Evolutionary conservation across 305 asterid species (phyloP).

Genomic region (Fraxinus sp.): DNA sequence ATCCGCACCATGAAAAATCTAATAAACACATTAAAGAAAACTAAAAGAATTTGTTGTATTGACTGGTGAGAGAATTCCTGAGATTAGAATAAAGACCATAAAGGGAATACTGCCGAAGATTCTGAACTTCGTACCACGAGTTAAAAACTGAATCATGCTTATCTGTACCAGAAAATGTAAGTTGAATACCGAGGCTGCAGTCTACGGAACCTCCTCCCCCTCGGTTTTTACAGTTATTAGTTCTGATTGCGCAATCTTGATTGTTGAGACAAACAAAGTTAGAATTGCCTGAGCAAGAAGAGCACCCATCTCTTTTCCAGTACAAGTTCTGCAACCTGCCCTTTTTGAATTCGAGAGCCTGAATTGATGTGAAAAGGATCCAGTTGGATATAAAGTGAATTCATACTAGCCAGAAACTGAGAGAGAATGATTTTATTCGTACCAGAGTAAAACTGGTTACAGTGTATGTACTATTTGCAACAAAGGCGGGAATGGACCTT

Average conservation of each 20-base stretch:
- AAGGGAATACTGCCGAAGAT: constrained; percentile 91
- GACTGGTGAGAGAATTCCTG: constrained; percentile 71
- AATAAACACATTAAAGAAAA: constrained; percentile 4
- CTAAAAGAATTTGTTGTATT: constrained; percentile 61
- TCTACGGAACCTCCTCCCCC: constrained; percentile 65
- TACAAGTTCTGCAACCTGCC: constrained; percentile 89
- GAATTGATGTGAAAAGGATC: constrained; percentile 14
- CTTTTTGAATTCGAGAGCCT: constrained; percentile 87
- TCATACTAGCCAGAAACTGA: neutral
- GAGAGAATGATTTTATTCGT: constrained; percentile 29
- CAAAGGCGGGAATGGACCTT: constrained; percentile 76
- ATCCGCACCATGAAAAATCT: constrained; percentile 24
- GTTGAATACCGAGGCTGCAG: constrained; percentile 90
- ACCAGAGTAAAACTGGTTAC: constrained; percentile 94
- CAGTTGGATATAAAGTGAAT: constrained; percentile 5
- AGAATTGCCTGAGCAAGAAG: constrained; percentile 63
- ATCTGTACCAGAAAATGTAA: constrained; percentile 92
- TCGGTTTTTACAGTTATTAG: constrained; percentile 60
- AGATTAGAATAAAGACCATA: constrained; percentile 70
- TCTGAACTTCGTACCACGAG: constrained; percentile 91
- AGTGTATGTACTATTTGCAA: constrained; percentile 55
- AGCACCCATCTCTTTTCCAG: constrained; percentile 96
- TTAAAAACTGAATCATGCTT: constrained; percentile 80
- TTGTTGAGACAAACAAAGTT: constrained; percentile 81
- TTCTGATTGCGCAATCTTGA: constrained; percentile 90